Base-by-base conservation (phyloP, 768 basidiomycete species). In the Agaricus sinodeliciosus region DNA sequence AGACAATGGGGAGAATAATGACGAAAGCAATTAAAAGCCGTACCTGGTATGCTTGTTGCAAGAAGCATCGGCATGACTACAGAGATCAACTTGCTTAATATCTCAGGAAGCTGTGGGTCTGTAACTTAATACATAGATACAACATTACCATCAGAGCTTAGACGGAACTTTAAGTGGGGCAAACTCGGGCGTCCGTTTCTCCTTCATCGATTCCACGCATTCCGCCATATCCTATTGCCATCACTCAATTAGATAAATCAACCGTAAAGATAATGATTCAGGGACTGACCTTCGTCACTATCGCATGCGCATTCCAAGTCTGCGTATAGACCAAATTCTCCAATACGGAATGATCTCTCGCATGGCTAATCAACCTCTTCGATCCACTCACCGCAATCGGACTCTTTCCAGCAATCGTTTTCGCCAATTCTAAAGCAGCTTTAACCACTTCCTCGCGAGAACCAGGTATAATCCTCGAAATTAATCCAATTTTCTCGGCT, bases 371-470 rank as follows among this genome's bases (percentile, higher is more conserved):
- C 0, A 94, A 67, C 53, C 81, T 82, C 69, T 95, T 96, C 5
- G 90, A 84, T 1, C 86, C 81, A 0, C 76, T 58, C 0, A 90
- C 81, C 0, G 92, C 93, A 3, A 94, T 69, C 0, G 93, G 93
- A 31, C 84, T 87, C 69, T 94, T 94, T 18, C 59, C 56, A 34
- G 87, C 86, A 26, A 94, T 87, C 1, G 75, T 61, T 52, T 69
- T 69, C 0, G 87, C 92, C 12, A 87, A 69, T 12, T 77, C 71
- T n/a, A 92, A 54, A 0, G 90, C 88, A 0, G 77, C 82, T 4
- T 67, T 63, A 3, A 87, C 65, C 0, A 94, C 93, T 40, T 81
- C 85, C 0, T 78, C 76, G 19, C 76, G 69, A 0, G 83, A 78
- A 0, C 91, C 91, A 1, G 70, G 55, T 0, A 94, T 81, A 4